These are phyloP conservation scores for Mycocentrospora acerina DNA, from an alignment of 2,329 filamentous ascomycete genomes.

Conservation along the genomic window DNA sequence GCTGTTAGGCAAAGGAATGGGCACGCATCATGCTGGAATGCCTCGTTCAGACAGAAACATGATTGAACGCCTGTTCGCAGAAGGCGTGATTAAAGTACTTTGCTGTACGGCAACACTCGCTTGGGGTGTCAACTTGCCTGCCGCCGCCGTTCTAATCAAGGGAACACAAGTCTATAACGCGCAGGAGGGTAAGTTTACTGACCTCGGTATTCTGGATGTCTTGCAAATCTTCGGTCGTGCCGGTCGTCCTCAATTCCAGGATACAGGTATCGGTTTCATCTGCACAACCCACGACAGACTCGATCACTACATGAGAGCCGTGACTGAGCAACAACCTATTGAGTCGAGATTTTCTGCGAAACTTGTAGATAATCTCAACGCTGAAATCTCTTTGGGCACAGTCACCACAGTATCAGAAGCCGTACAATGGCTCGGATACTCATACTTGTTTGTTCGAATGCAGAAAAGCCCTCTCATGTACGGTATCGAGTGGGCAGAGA, in stretches of 20 bases:
- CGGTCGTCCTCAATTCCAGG: conserved; percentile 95
- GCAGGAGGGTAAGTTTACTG: conserved; percentile 94
- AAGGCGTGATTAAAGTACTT: conserved; percentile 93
- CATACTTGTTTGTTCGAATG: conserved; percentile 97
- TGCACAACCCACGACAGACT: conserved; percentile 95
- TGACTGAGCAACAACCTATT: conserved; percentile 95
- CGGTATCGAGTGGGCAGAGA: conserved; percentile 92
- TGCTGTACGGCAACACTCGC: conserved; percentile 97
- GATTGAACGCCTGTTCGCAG: conserved; percentile 88
- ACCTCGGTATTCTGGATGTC: conserved; percentile 93
- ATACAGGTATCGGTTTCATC: conserved; percentile 97
- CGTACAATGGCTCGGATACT: conserved; percentile 97
- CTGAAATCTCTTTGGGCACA: conserved; percentile 89
- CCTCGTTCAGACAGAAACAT: conserved; percentile 89
- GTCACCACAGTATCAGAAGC: conserved; percentile 93
- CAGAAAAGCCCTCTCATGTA: conserved; percentile 86
- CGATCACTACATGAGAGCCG: conserved; percentile 84
- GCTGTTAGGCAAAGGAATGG: conserved; percentile 84
- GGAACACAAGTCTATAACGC: conserved; percentile 96
- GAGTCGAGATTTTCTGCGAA: conserved; percentile 95
- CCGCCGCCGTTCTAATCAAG: conserved; percentile 96
- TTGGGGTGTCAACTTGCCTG: conserved; percentile 98
- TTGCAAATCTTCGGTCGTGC: conserved; percentile 98
- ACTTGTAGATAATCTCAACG: conserved; percentile 94
- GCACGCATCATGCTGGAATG: conserved; percentile 97